Evolutionary conservation across 768 basidiomycete species (phyloP).

Genomic region (Fomitopsis serialis): DNA sequence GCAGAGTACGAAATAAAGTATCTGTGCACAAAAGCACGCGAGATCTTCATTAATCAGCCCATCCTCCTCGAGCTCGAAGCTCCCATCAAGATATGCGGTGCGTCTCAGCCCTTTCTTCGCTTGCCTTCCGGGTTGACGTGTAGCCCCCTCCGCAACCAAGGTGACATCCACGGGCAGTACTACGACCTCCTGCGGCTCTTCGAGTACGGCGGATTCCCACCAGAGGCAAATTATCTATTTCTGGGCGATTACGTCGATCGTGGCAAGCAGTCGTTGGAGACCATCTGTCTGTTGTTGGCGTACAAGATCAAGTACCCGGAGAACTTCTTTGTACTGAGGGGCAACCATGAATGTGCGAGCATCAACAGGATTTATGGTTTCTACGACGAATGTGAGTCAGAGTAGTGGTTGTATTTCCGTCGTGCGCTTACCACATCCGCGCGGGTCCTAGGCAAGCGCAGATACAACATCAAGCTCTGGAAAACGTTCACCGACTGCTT

Average conservation of each 20-base stretch:
- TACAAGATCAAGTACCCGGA: constrained; percentile 99
- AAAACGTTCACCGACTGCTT: constrained; percentile 99
- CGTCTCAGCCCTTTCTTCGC: constrained; percentile 24
- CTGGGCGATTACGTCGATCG: constrained; percentile 99
- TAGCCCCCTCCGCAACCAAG: constrained; percentile 33
- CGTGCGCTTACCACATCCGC: background rate
- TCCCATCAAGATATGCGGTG: constrained; percentile 99
- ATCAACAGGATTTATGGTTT: constrained; percentile 99
- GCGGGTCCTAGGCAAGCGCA: constrained; percentile 86
- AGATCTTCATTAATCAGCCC: constrained; percentile 99
- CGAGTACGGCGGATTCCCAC: constrained; percentile 98
- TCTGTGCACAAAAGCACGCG: constrained; percentile 96
- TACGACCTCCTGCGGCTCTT: constrained; percentile 97
- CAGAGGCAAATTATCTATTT: constrained; percentile 99
- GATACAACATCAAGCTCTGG: constrained; percentile 99
- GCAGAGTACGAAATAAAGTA: constrained; percentile 99
- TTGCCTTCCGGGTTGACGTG: background rate
- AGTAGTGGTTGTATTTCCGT: constrained; percentile 1
- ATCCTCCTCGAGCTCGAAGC: constrained; percentile 97
- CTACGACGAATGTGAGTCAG: constrained; percentile 91
- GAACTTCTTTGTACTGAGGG: constrained; percentile 99
- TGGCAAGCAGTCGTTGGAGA: constrained; percentile 98
- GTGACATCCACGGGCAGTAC: constrained; percentile 99
- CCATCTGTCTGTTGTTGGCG: constrained; percentile 96
- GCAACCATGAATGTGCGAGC: constrained; percentile 98